Evolutionary conservation across 2,329 filamentous ascomycete genomes (phyloP).

Genomic region (Atkinsonella hypoxylon): DNA sequence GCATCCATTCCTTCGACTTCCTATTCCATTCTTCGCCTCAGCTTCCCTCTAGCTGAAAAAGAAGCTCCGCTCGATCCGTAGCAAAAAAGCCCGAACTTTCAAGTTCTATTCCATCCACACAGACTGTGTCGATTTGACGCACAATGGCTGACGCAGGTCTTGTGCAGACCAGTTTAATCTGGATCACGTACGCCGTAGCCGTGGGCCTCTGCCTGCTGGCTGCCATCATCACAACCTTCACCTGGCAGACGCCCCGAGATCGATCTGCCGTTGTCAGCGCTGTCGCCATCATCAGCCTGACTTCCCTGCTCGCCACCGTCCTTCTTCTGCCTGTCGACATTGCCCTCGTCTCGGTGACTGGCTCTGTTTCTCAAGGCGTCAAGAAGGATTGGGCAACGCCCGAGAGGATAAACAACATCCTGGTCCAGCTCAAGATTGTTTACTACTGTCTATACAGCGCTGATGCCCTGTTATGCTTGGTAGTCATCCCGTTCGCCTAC

Average conservation of each 20-base stretch:
- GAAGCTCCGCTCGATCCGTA: not conserved
- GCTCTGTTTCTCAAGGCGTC: constrained; percentile 57
- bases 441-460: constrained; percentile 91
- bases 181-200: constrained; percentile 82
- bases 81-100: not conserved
- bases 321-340: constrained; percentile 91
- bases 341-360: constrained; percentile 84
- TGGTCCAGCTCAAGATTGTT: constrained; percentile 70
- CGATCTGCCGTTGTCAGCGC: constrained; percentile 70
- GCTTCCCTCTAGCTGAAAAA: not conserved
- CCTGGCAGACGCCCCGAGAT: constrained; percentile 83
- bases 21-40: not conserved
- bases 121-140: constrained; percentile 4
- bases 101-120: not conserved
- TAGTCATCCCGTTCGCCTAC: constrained; percentile 90
- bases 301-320: constrained; percentile 79
- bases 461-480: constrained; percentile 77
- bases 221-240: constrained; percentile 75
- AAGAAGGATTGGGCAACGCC: constrained; percentile 96
- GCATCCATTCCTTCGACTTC: not conserved
- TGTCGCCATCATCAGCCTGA: constrained; percentile 78
- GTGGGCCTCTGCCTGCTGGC: constrained; percentile 64
- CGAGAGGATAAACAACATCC: constrained; percentile 63
- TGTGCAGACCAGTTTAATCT: constrained; percentile 83
- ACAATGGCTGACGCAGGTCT: constrained; percentile 40